These are phyloP conservation scores for Ophiocordyceps camponoti-floridani DNA, from an alignment of 2,329 filamentous ascomycete genomes.

Conservation along the genomic window DNA sequence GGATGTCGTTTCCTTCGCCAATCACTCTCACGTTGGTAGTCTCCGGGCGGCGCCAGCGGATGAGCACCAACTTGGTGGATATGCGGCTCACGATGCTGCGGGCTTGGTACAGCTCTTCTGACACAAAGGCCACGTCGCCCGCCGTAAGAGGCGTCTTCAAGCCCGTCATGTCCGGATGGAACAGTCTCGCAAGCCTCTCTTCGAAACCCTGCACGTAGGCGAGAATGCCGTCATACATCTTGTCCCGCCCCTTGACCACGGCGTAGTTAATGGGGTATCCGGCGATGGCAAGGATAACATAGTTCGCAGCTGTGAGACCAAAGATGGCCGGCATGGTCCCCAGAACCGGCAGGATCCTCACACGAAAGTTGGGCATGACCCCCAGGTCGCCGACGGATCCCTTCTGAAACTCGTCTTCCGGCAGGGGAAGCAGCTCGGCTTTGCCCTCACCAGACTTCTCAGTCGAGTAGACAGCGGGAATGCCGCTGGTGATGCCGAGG, in stretches of 20 bases:
- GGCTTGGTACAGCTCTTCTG: constrained; percentile 77
- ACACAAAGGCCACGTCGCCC: constrained; percentile 70
- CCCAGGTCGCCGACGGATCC: constrained; percentile 74
- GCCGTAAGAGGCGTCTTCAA: constrained; percentile 62
- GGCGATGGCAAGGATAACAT: constrained; percentile 66
- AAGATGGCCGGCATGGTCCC: constrained; percentile 97
- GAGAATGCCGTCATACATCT: constrained; percentile 78
- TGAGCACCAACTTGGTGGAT: constrained; percentile 59
- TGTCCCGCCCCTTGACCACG: constrained; percentile 65
- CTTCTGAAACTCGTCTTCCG: constrained; percentile 76
- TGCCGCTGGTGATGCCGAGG: constrained; percentile 63
- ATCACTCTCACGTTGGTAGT: constrained; percentile 38
- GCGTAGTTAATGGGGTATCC: constrained; percentile 79
- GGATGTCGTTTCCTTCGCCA: constrained; percentile 49
- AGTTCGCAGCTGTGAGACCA: constrained; percentile 79
- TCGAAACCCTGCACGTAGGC: constrained; percentile 59
- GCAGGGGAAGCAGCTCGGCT: constrained; percentile 69
- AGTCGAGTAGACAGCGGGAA: constrained; percentile 82
- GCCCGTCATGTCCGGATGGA: constrained; percentile 31
- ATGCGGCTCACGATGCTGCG: constrained; percentile 72
- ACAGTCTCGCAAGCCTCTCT: constrained; percentile 47
- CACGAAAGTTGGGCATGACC: constrained; percentile 79
- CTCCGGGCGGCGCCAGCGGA: constrained; percentile 57
- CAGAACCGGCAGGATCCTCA: constrained; percentile 84
- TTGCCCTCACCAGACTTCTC: constrained; percentile 85